Percentiles rank a stretch among this genome's conserved stretches.
Evolutionary conservation across 176 grass and related monocot species (phyloP).

Genomic region (Themeda triandra): DNA sequence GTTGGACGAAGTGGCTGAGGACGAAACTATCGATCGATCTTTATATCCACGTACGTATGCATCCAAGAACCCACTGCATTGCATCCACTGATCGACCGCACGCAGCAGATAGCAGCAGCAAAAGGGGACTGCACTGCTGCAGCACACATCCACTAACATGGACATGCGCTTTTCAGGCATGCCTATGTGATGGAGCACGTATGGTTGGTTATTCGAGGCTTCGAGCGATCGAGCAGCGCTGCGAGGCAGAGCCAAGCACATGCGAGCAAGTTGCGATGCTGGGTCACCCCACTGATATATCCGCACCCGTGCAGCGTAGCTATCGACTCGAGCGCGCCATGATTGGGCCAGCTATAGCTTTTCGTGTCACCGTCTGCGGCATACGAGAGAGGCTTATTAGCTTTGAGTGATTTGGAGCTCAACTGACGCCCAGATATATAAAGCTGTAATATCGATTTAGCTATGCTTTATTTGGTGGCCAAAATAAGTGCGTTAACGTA

Average conservation of each 20-base stretch:
- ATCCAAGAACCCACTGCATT: neutral
- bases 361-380: neutral
- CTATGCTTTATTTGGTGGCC: neutral
- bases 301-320: neutral
- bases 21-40: neutral
- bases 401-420: neutral
- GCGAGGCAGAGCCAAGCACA: neutral
- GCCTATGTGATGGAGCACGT: neutral
- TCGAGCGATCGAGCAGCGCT: no score
- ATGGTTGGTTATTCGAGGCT: neutral
- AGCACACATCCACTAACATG: neutral
- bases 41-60: neutral
- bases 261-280: constrained; percentile 32
- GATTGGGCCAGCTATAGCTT: constrained; percentile 3
- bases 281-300: constrained; percentile 22
- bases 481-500: neutral
- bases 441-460: neutral
- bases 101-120: neutral
- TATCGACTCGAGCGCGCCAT: constrained; percentile 15
- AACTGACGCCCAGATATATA: neutral
- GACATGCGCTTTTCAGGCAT: neutral
- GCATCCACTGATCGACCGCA: neutral
- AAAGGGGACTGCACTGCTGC: neutral
- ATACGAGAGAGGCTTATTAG: neutral
- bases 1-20: neutral